A percentile compares a stretch with the other conserved stretches of the same genome.
Conservation (phyloP, 257 asterid species). For the Mentha longifolia region DNA sequence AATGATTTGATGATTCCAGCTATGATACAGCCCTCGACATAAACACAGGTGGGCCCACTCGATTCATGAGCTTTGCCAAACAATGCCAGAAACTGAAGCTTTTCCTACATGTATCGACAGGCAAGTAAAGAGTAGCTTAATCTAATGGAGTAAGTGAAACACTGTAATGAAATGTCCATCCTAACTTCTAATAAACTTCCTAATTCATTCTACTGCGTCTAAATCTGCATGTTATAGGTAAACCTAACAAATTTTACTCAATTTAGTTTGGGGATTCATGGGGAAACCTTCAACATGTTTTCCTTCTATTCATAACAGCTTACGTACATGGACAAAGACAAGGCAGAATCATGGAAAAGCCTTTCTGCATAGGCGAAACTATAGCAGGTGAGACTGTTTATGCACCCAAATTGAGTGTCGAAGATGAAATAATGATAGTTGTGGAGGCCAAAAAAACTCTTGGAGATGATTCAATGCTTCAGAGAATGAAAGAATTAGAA, state of each 20-base stretch:
- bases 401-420: constrained; percentile 61
- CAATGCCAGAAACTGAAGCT: constrained; percentile 72
- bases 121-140: constrained; percentile 48
- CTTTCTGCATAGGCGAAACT: constrained; percentile 72
- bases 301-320: constrained; percentile 48
- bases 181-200: constrained; percentile 32
- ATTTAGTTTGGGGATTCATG: background rate
- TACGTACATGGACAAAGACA: constrained; percentile 92
- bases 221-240: constrained; percentile 15
- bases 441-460: constrained; percentile 59
- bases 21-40: constrained; percentile 85
- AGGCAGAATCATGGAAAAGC: constrained; percentile 84
- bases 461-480: constrained; percentile 48
- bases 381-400: constrained; percentile 54
- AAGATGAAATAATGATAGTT: constrained; percentile 80
- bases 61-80: constrained; percentile 73
- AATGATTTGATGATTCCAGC: constrained; percentile 47
- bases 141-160: constrained; percentile 17
- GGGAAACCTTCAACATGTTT: background rate
- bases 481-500: constrained; percentile 80
- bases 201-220: background rate
- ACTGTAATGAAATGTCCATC: constrained; percentile 13
- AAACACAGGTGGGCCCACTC: constrained; percentile 82
- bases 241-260: constrained; percentile 21
- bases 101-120: constrained; percentile 88